Evolutionary conservation across 345 rosid species (phyloP), one percentile per base, ranked within the genome.

Genomic region (Hevea brasiliensis): DNA sequence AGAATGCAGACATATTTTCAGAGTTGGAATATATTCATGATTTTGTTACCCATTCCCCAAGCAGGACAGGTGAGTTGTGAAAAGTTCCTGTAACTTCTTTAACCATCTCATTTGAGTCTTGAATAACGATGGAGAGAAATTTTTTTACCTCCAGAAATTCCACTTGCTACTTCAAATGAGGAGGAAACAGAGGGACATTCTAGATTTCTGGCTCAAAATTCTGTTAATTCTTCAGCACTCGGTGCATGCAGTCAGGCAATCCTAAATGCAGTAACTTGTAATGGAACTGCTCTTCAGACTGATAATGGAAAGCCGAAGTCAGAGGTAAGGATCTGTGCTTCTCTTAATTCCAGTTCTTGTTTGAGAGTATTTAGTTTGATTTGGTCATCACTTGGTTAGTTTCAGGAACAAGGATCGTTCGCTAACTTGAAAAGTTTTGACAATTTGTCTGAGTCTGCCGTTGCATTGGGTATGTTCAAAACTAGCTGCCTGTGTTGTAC

Each of bases 361-460:
- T 73, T 73, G 42, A 58, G 23, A 44, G 67, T 69, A n/a, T 9
- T 64, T 6, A 9, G 37, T 50, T 71, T 75, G 44, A 72, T 58
- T 73, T 83, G 44, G 63, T 65, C 18, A 41, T 12, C 40, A 54
- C 57, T 23, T 66, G 37, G 50, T 65, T 79, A 44, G 37, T 77
- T 79, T 69, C 79, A 83, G 84, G 87, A 80, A 68, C 80, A 71
- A n/a, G 84, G 73, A 54, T 60, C 70, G 70, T 79, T 72, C 56
- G 79, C 77, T 67, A 77, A 69, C 64, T 55, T 82, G 74, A 89
- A 84, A 70, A 48, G 78, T 76, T 65, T 71, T 68, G 85, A 87
- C 59, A 76, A 79, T 67, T 56, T 76, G 6, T 76, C 76, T 2
- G 82, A 87, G 78, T 62, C 71, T 37, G 68, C 77, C 64, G 59